Percentiles rank a stretch among this genome's conserved stretches.
Evolutionary conservation across 2,329 filamentous ascomycete species (phyloP).

Genomic region (Penicillium olsonii): DNA sequence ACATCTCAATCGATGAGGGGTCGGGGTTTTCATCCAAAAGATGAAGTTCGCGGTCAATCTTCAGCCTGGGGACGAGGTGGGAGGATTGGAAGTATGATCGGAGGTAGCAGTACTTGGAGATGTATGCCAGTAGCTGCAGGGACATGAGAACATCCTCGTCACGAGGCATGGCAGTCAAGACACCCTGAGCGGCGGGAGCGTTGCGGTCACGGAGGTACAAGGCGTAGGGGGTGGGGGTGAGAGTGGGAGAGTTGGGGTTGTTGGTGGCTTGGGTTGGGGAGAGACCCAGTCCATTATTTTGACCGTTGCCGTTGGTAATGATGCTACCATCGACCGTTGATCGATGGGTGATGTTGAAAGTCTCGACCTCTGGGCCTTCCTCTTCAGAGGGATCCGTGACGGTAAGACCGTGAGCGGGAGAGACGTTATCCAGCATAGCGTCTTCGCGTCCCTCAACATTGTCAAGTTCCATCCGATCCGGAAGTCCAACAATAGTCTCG

Average conservation of each 20-base stretch:
- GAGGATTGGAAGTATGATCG: slow-evolving; percentile 94
- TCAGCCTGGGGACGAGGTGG: slow-evolving; percentile 87
- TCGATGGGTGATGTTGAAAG: slow-evolving; percentile 91
- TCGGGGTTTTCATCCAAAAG: slow-evolving; percentile 71
- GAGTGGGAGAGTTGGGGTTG: slow-evolving; percentile 70
- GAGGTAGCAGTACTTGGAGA: slow-evolving; percentile 97
- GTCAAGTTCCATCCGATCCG: slow-evolving; percentile 80
- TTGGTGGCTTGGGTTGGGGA: slow-evolving; percentile 66
- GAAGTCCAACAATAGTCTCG: slow-evolving; percentile 76
- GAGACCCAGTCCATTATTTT: slow-evolving; percentile 68
- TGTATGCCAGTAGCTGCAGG: slow-evolving; percentile 91
- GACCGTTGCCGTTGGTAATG: slow-evolving; percentile 65
- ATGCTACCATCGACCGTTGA: slow-evolving; percentile 82
- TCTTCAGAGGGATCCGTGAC: slow-evolving; percentile 77
- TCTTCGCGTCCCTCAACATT: slow-evolving; percentile 82
- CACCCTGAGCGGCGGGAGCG: slow-evolving; percentile 66
- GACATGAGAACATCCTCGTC: slow-evolving; percentile 99
- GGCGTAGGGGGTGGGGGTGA: slow-evolving; percentile 71
- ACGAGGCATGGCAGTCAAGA: slow-evolving; percentile 87
- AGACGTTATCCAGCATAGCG: slow-evolving; percentile 67
- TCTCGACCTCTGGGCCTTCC: slow-evolving; percentile 72
- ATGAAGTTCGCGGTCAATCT: slow-evolving; percentile 82
- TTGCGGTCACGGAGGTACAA: slow-evolving; percentile 78
- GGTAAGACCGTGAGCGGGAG: slow-evolving; percentile 71
- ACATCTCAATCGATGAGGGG: slow-evolving; percentile 32